phyloP scores from a whole-genome alignment of 371 early-diverging fungal species.

The Funneliformis caledonium region DNA sequence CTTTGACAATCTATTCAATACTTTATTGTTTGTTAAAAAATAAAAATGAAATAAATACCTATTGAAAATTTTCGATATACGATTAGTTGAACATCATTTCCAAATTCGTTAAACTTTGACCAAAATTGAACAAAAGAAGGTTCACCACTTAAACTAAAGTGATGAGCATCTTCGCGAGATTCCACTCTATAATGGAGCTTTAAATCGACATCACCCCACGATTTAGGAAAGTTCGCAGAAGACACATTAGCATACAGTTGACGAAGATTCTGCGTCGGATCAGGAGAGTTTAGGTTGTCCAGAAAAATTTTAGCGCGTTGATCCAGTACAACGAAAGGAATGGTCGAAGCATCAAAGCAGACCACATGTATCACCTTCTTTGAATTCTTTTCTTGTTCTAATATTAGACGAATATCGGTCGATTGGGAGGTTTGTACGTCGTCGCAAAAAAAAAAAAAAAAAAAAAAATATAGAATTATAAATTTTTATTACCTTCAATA shows the following conservation, averaged over 20 bases:
- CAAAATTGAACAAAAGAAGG: slow-evolving; percentile 10
- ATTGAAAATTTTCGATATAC: neutral
- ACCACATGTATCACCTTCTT: neutral
- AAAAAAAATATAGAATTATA: neutral
- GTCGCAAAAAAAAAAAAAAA: neutral
- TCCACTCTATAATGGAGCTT: slow-evolving; percentile 15
- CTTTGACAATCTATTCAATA: neutral
- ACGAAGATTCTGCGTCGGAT: neutral
- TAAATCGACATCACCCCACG: slow-evolving; percentile 16
- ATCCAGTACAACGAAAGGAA: slow-evolving; percentile 5
- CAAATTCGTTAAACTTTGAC: slow-evolving; percentile 1
- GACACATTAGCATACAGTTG: slow-evolving; percentile 13
- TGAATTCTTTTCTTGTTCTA: too few relatives aligned
- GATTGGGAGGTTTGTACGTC: neutral
- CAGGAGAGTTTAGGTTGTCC: neutral
- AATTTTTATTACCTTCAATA: neutral
- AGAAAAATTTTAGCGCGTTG: neutral
- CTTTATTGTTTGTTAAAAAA: too few relatives aligned
- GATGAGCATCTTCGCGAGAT: neutral
- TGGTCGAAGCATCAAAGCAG: slow-evolving; percentile 18
- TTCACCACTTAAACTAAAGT: slow-evolving; percentile 2
- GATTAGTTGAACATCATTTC: slow-evolving; percentile 17
- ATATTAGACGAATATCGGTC: neutral
- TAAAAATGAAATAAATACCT: neutral
- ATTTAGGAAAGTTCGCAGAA: neutral